Percentiles rank a stretch among this genome's conserved stretches.
phyloP scores from a whole-genome alignment of 139 green algal species.

The Chlorokybus atmophyticus region DNA sequence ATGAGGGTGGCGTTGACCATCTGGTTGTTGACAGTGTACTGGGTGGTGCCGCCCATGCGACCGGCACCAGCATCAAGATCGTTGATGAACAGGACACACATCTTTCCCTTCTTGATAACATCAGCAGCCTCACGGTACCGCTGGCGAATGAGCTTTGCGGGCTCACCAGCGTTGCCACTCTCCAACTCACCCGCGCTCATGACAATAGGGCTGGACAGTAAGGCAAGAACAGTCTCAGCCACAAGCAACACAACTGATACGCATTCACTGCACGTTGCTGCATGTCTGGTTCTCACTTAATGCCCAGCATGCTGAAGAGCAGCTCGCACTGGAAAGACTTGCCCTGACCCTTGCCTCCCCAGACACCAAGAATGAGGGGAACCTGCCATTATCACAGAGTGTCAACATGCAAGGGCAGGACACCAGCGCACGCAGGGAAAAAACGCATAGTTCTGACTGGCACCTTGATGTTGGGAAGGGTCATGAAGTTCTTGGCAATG shows the following conservation, averaged over 20 bases:
- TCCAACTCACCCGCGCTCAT: conserved; percentile 98
- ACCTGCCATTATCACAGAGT: conserved; percentile 39
- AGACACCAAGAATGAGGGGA: conserved; percentile 94
- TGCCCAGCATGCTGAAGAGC: conserved; percentile 95
- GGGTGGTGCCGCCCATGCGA: conserved; percentile 87
- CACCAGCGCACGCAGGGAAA: too few relatives aligned
- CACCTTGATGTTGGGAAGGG: conserved; percentile 79
- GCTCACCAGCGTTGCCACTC: conserved; percentile 94
- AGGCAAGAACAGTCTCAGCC: not conserved
- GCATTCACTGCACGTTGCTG: not conserved
- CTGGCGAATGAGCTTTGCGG: conserved; percentile 94
- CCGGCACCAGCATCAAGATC: conserved; percentile 92
- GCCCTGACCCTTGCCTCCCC: conserved; percentile 96
- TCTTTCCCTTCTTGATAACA: conserved; percentile 98
- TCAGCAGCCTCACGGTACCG: conserved; percentile 94
- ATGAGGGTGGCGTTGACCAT: conserved; percentile 99
- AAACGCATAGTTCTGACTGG: conserved; percentile 8
- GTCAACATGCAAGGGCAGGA: not conserved
- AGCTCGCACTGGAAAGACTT: conserved; percentile 96
- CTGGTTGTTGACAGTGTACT: conserved; percentile 99
- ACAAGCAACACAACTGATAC: not conserved
- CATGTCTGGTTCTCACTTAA: conserved; percentile 32
- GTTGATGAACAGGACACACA: conserved; percentile 99
- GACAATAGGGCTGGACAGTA: conserved; percentile 64
- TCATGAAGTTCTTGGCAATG: conserved; percentile 96